Percentiles rank a stretch among this genome's conserved stretches.
phyloP scores from a whole-genome alignment of 768 basidiomycete species.

The Dacryopinax primogenitus region DNA sequence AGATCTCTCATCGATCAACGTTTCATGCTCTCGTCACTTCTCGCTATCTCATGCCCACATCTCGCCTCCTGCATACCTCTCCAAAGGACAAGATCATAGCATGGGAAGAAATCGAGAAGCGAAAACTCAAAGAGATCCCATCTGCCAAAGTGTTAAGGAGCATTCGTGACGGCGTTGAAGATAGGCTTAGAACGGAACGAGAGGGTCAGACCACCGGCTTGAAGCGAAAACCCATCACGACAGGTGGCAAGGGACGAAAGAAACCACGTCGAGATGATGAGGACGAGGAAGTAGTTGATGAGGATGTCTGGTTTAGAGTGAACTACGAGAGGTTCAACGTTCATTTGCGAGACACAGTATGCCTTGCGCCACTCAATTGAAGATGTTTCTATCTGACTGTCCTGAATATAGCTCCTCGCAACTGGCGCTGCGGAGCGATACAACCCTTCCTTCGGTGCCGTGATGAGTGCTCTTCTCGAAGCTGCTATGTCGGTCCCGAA shows the following conservation, averaged over 20 bases:
- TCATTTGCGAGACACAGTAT: conserved; percentile 73
- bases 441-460: conserved; percentile 58
- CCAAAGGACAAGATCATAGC: conserved; percentile 67
- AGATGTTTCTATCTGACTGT: conserved; percentile 14
- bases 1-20: conserved; percentile 42
- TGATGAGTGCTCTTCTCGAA: conserved; percentile 59
- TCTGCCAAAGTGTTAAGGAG: not conserved
- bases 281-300: conserved; percentile 51
- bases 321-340: conserved; percentile 82
- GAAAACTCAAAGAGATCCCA: conserved; percentile 14
- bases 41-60: conserved; percentile 69
- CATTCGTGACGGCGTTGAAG: not conserved
- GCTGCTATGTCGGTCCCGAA: conserved; percentile 37
- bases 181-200: not conserved
- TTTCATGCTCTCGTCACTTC: conserved; percentile 58
- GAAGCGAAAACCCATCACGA: conserved; percentile 54
- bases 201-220: conserved; percentile 27
- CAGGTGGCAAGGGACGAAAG: conserved; percentile 59
- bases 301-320: conserved; percentile 64
- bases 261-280: conserved; percentile 53
- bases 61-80: conserved; percentile 61
- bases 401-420: conserved; percentile 50
- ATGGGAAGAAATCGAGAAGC: conserved; percentile 68
- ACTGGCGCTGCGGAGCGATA: conserved; percentile 64
- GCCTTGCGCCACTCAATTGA: conserved; percentile 18